Evolutionary conservation across 2,329 filamentous ascomycete genomes (phyloP).

Genomic region (Canariomyces notabilis): DNA sequence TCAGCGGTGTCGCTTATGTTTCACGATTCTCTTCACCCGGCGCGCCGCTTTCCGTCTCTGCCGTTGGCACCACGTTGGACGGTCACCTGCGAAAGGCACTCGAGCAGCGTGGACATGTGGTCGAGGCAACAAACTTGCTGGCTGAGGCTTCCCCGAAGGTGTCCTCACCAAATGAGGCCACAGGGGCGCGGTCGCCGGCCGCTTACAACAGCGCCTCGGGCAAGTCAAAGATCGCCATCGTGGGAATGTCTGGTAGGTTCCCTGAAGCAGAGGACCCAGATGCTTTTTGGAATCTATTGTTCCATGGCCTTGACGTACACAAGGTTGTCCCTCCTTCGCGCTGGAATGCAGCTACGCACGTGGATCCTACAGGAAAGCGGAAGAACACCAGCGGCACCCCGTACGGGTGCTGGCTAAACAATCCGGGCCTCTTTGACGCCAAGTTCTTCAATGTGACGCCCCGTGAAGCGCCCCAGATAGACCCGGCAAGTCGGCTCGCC

Average conservation of each 20-base stretch:
- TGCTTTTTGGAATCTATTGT: slow-evolving; percentile 62
- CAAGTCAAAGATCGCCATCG: slow-evolving; percentile 43
- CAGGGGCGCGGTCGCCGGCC: too few species aligned
- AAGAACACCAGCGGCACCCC: slow-evolving; percentile 25
- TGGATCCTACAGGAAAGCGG: slow-evolving; percentile 1
- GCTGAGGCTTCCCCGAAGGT: too few species aligned
- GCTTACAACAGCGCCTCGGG: slow-evolving; percentile 40
- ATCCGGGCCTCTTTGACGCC: slow-evolving; percentile 69
- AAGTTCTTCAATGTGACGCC: slow-evolving; percentile 81
- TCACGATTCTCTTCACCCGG: too few species aligned
- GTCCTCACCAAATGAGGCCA: too few species aligned
- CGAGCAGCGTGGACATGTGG: too few species aligned
- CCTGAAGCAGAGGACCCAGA: slow-evolving; percentile 54
- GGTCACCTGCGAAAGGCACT: too few species aligned
- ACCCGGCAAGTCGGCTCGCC: slow-evolving; percentile 72
- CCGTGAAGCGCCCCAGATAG: slow-evolving; percentile 67
- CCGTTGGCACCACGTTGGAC: too few species aligned
- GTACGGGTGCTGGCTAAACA: slow-evolving; percentile 64
- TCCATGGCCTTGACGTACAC: slow-evolving; percentile 58
- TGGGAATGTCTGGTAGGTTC: slow-evolving; percentile 62
- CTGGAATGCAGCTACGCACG: background rate
- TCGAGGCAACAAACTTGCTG: too few species aligned
- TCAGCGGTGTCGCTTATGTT: too few species aligned
- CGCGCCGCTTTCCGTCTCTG: too few species aligned
- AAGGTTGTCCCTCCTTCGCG: slow-evolving; percentile 52